Evolutionary conservation across 805 yeast species (phyloP).

Genomic region (Yarrowia sp.): DNA sequence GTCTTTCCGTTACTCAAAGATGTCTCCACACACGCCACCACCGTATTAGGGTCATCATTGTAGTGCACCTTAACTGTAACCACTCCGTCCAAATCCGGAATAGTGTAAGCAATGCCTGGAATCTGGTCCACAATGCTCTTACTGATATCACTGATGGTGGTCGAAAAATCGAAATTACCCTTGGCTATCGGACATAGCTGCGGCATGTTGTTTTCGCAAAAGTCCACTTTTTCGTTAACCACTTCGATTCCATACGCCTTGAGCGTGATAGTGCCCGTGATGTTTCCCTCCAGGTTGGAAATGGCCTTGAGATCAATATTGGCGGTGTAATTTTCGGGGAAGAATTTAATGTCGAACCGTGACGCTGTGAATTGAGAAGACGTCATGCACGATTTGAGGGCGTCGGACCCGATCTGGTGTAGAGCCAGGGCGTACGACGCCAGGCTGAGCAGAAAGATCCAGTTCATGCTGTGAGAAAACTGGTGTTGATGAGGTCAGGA

Average conservation of each 20-base stretch:
- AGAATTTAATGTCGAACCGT: constrained; percentile 70
- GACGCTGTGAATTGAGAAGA: constrained; percentile 84
- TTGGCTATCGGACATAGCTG: constrained; percentile 79
- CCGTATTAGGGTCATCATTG: constrained; percentile 45
- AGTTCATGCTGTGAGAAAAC: not conserved
- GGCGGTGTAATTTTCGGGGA: constrained; percentile 62
- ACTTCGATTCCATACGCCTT: constrained; percentile 79
- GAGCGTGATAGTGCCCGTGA: constrained; percentile 62
- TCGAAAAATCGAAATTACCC: constrained; percentile 73
- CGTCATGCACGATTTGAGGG: constrained; percentile 89
- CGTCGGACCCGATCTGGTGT: constrained; percentile 47
- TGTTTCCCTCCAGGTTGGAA: constrained; percentile 71
- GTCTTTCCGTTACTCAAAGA: constrained; percentile 83
- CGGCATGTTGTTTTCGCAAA: constrained; percentile 57
- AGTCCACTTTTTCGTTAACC: constrained; percentile 52
- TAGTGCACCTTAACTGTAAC: constrained; percentile 70
- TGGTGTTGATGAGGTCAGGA: not conserved
- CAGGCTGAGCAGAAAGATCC: not conserved
- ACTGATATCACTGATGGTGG: constrained; percentile 38
- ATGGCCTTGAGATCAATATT: constrained; percentile 70
- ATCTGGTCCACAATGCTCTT: constrained; percentile 48
- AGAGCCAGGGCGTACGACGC: constrained; percentile 34
- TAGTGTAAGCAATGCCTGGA: constrained; percentile 81
- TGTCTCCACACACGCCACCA: constrained; percentile 92
- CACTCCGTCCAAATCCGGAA: constrained; percentile 93